These are phyloP conservation scores for Trichoderma pleuroti DNA, from an alignment of 2,329 filamentous ascomycete genomes.

Conservation along the genomic window DNA sequence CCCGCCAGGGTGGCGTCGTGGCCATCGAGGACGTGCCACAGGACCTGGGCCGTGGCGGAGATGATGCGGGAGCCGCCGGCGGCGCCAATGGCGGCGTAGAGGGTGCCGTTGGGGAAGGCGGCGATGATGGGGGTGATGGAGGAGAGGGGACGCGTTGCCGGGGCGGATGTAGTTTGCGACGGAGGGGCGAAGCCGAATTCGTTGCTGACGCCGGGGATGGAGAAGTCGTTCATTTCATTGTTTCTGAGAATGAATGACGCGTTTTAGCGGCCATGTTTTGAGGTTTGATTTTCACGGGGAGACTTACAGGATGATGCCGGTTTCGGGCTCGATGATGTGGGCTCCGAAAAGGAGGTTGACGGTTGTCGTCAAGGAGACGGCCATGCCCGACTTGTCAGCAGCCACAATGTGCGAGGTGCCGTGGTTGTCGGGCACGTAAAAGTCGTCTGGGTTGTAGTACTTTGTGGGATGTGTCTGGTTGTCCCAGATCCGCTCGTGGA, in stretches of 20 bases:
- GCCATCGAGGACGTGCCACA: conserved; percentile 73
- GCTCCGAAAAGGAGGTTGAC: conserved; percentile 85
- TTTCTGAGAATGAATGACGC: conserved; percentile 38
- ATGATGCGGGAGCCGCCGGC: conserved; percentile 83
- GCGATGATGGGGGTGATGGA: conserved; percentile 78
- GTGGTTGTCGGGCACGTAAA: conserved; percentile 65
- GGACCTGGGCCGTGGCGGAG: conserved; percentile 69
- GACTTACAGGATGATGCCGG: conserved; percentile 68
- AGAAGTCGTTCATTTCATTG: conserved; percentile 76
- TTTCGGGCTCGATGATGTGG: conserved; percentile 72
- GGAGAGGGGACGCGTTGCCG: conserved; percentile 76
- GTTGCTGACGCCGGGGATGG: conserved; percentile 72
- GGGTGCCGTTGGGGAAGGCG: conserved; percentile 56
- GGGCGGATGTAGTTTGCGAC: conserved; percentile 78
- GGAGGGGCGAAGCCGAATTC: conserved; percentile 78
- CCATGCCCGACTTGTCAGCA: conserved; percentile 68
- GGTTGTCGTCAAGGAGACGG: conserved; percentile 80
- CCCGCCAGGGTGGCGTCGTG: conserved; percentile 54
- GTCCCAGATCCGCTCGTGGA: conserved; percentile 68
- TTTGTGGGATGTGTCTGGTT: conserved; percentile 65
- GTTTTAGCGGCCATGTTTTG: not conserved
- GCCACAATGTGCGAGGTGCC: conserved; percentile 73
- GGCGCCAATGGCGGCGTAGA: conserved; percentile 69
- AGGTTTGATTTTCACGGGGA: not conserved
- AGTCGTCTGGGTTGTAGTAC: conserved; percentile 66